These are phyloP conservation scores for Solanum corneliomulleri DNA, from an alignment of 257 asterid genomes.

Conservation along the genomic window DNA sequence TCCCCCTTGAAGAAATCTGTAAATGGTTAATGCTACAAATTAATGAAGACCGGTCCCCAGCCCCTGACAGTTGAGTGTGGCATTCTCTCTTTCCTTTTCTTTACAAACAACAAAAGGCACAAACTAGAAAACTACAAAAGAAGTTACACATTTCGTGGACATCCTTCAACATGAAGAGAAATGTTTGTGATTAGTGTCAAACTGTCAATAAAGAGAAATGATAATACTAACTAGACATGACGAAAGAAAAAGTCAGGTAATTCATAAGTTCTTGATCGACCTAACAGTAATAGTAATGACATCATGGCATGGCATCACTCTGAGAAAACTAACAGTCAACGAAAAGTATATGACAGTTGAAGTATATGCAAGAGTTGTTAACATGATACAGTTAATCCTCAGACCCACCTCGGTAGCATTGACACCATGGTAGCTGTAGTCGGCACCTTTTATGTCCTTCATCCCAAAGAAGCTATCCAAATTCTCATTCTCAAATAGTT, in stretches of 20 bases:
- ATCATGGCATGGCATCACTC: background rate
- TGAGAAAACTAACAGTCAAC: background rate
- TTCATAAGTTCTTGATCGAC: background rate
- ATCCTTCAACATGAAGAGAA: background rate
- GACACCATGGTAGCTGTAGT: slow-evolving; percentile 27
- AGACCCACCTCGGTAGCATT: slow-evolving; percentile 34
- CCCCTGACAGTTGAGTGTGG: background rate
- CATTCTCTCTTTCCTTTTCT: background rate
- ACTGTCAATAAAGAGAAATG: background rate
- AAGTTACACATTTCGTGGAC: background rate
- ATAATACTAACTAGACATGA: background rate
- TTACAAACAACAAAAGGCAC: background rate
- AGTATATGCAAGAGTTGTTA: background rate
- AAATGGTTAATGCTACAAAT: background rate
- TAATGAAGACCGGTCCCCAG: background rate
- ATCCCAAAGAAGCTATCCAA: slow-evolving; percentile 33
- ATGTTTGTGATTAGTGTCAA: background rate
- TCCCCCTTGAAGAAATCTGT: background rate
- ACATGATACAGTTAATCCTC: background rate
- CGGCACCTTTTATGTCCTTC: slow-evolving; percentile 21
- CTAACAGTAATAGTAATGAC: background rate
- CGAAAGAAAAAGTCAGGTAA: background rate
- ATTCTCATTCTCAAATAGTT: slow-evolving; percentile 34
- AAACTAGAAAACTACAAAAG: background rate
- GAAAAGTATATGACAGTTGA: background rate